phyloP scores from a whole-genome alignment of 1,284 basidiomycete genomes.

The Macrocybe sp. region DNA sequence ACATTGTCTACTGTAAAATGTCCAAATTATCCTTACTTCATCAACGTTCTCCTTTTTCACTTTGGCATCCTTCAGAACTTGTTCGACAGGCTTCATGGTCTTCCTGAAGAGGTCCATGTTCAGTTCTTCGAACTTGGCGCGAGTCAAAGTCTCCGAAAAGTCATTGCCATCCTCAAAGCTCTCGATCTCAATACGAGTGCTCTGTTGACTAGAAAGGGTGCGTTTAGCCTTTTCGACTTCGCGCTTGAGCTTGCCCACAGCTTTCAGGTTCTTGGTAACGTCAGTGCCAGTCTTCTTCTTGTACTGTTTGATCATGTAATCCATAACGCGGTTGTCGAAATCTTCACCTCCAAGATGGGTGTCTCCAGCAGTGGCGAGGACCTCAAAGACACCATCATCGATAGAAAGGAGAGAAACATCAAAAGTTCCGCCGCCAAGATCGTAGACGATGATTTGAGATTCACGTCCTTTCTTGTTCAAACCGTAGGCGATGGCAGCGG shows the following conservation, averaged over 20 bases:
- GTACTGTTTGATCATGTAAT: slow-evolving; percentile 89
- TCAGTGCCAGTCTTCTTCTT: slow-evolving; percentile 95
- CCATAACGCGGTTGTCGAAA: slow-evolving; percentile 96
- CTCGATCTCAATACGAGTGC: slow-evolving; percentile 86
- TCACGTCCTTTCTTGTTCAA: slow-evolving; percentile 95
- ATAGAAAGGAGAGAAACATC: slow-evolving; percentile 98
- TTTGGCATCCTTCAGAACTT: slow-evolving; percentile 96
- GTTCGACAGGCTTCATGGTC: slow-evolving; percentile 99
- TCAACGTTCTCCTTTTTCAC: slow-evolving; percentile 97
- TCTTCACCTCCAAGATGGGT: slow-evolving; percentile 99
- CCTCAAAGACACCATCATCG: slow-evolving; percentile 98
- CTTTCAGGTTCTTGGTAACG: slow-evolving; percentile 81
- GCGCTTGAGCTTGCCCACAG: slow-evolving; percentile 95
- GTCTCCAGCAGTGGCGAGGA: slow-evolving; percentile 96
- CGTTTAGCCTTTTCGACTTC: slow-evolving; percentile 99
- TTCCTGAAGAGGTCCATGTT: slow-evolving; percentile 99
- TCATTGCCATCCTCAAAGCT: slow-evolving; percentile 96
- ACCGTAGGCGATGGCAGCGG: slow-evolving; percentile 97
- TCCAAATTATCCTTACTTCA: slow-evolving; percentile 52
- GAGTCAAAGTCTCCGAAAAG: slow-evolving; percentile 94
- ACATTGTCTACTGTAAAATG: too few relatives aligned
- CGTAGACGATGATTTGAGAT: slow-evolving; percentile 96
- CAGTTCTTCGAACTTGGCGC: slow-evolving; percentile 98
- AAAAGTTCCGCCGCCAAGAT: slow-evolving; percentile 98
- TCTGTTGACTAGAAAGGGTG: slow-evolving; percentile 89